Evolutionary conservation across 208 protist genomes (phyloP).

Genomic region (Acanthamoeba lenticulata): DNA sequence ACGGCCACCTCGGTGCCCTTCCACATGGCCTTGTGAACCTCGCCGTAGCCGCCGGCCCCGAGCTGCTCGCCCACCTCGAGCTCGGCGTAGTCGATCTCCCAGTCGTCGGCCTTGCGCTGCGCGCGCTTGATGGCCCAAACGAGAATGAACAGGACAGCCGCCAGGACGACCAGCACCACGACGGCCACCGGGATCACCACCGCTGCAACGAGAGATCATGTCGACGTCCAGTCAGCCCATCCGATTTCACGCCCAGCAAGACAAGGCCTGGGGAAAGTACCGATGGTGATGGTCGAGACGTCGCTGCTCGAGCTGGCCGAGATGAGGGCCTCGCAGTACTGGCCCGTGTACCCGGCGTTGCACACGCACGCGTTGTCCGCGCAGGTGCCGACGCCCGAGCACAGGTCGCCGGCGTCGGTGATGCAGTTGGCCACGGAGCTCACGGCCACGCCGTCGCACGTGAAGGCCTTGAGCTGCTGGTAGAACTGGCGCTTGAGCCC

Average conservation of each 20-base stretch:
- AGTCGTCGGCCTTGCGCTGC: background rate
- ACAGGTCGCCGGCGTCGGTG: background rate
- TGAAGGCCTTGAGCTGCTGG: background rate
- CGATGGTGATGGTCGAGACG: background rate
- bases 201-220: background rate
- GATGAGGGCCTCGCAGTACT: background rate
- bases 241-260: background rate
- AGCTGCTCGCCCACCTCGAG: slow-evolving; percentile 33
- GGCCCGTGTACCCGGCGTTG: background rate
- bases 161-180: background rate
- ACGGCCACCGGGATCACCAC: background rate
- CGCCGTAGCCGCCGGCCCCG: background rate
- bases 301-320: background rate
- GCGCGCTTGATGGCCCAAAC: no score
- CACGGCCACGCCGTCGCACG: background rate
- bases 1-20: background rate
- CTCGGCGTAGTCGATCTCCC: slow-evolving; percentile 8
- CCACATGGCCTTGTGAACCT: background rate
- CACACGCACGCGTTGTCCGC: background rate
- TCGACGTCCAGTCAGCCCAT: background rate
- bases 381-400: slow-evolving; percentile 23
- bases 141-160: background rate
- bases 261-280: background rate
- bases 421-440: background rate
- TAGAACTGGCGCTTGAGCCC: background rate